Base-by-base conservation (phyloP, 1,284 basidiomycete species). In the Boletus calvinii region DNA sequence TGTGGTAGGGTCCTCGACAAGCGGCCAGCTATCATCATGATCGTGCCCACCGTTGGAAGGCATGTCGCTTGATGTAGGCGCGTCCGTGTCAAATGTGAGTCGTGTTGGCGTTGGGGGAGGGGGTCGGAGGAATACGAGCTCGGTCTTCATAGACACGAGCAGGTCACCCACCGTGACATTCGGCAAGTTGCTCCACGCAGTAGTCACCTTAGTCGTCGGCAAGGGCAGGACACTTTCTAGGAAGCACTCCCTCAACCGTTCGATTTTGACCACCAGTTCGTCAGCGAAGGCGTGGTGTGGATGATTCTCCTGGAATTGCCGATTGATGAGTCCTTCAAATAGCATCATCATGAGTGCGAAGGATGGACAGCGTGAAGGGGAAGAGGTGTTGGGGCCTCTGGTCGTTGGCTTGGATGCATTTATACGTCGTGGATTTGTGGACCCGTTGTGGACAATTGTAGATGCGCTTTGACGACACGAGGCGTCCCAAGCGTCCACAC, bases 391-490 rank as follows among this genome's bases (percentile, higher is more conserved):
- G 32, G 42, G 29, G 22, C 7, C 20, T 38, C 29, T 50, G 8
- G 31, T 39, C 2, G 36, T 34, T 48, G n/a, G 24, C 40, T 38
- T 35, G 52, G 35, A 12, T 34, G 44, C 17, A 41, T 59, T 61
- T 70, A 69, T 65, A 58, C 26, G 35, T 10, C 20, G 42, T 12
- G 36, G 47, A 24, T 1, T 36, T 59, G 42, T 48, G 48, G 53
- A 46, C 17, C 22, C 5, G 22, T 5, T 48, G 55, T 65, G 65
- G 56, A 65, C 64, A 57, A 52, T 54, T 52, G 52, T 57, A 49
- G 62, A 56, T 15, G 26, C 30, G 63, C 63, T 64, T 65, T 62
- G 53, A 45, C 45, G 24, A 41, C 66, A 65, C 59, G 67, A 69
- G 66, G 59, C 61, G 13, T 50, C 40, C 17, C 58, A 63, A 52